Conservation (phyloP, 2,329 filamentous ascomycete genomes). For the Arthroderma sp. region DNA sequence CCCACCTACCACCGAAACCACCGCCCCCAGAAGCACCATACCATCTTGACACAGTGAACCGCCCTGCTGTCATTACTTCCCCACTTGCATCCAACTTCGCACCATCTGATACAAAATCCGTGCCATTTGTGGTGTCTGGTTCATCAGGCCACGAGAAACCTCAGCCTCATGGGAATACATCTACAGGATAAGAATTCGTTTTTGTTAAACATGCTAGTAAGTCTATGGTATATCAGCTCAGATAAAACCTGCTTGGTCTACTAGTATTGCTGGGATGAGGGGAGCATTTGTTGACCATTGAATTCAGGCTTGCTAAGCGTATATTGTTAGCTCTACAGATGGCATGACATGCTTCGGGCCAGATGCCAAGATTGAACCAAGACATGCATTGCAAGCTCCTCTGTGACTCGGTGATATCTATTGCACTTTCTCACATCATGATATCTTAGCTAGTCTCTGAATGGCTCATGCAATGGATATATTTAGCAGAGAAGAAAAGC, state of each 20-base stretch:
- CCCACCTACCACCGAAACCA: constrained; percentile 40
- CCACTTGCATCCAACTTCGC: constrained; percentile 15
- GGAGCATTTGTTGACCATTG: background rate
- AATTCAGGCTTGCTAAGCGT: background rate
- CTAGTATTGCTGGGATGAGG: too few species aligned
- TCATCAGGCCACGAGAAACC: constrained; percentile 19
- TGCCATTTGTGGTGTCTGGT: constrained; percentile 32
- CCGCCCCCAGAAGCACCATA: constrained; percentile 37
- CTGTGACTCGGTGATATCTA: background rate
- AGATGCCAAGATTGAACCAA: background rate
- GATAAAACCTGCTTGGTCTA: background rate
- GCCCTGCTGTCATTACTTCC: constrained; percentile 15
- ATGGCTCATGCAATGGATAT: background rate
- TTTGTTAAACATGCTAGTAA: background rate
- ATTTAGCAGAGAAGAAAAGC: constrained; percentile 1
- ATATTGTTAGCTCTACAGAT: background rate
- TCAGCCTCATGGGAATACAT: background rate
- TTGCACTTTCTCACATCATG: background rate
- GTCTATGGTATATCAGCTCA: background rate
- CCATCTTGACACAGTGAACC: constrained; percentile 30
- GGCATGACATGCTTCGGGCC: background rate
- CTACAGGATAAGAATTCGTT: background rate
- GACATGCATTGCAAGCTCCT: background rate
- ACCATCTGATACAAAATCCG: constrained; percentile 20
- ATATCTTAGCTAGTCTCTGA: background rate